These are phyloP conservation scores for Paramecium octaurelia DNA, from an alignment of 73 alveolate species.

Conservation along the genomic window DNA sequence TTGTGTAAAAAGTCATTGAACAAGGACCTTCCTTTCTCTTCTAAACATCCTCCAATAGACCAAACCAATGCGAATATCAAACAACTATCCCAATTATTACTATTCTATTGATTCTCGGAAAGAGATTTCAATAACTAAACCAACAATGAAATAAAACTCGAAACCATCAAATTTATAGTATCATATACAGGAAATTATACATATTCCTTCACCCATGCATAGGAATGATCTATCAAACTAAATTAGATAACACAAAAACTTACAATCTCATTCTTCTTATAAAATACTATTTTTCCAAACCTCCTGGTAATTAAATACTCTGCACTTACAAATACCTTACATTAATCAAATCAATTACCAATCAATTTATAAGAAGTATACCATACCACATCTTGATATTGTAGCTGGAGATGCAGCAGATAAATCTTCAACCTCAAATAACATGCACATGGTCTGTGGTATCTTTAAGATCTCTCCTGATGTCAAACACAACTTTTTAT, in stretches of 20 bases:
- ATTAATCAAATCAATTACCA: neutral
- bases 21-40: constrained; percentile 88
- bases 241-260: constrained; percentile 44
- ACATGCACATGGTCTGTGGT: constrained; percentile 86
- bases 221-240: constrained; percentile 60
- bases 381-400: constrained; percentile 96
- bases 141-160: constrained; percentile 76
- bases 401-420: constrained; percentile 97
- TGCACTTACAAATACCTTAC: constrained; percentile 79
- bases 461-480: constrained; percentile 84
- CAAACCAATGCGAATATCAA: constrained; percentile 82
- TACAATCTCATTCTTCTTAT: constrained; percentile 53
- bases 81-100: neutral
- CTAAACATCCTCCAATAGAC: constrained; percentile 97
- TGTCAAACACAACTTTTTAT: constrained; percentile 90
- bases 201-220: neutral
- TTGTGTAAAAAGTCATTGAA: constrained; percentile 81
- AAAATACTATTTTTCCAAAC: constrained; percentile 25
- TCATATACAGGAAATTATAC: neutral
- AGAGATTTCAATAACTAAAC: neutral
- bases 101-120: neutral
- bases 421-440: constrained; percentile 95
- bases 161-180: constrained; percentile 61
- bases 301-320: constrained; percentile 82
- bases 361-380: constrained; percentile 73